These are phyloP conservation scores for Leccinum solheimii DNA, from an alignment of 1,284 basidiomycete genomes.

Conservation along the genomic window DNA sequence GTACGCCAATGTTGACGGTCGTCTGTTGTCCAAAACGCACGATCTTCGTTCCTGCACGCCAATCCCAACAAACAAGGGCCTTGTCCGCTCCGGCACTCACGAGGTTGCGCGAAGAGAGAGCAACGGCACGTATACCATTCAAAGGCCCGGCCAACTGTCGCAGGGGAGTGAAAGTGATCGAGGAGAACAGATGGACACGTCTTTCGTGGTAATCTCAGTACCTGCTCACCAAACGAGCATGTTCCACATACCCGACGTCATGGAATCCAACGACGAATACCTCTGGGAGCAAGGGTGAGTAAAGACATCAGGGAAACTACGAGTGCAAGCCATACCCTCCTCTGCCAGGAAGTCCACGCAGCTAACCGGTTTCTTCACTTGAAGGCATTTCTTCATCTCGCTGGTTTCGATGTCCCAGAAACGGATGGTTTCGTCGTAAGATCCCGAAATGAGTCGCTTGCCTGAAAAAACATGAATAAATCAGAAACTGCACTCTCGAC, in stretches of 20 bases:
- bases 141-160: constrained; percentile 84
- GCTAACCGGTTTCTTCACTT: constrained; percentile 84
- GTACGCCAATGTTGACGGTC: constrained; percentile 88
- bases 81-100: constrained; percentile 88
- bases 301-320: not conserved
- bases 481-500: not conserved
- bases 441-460: constrained; percentile 82
- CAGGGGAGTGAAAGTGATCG: constrained; percentile 74
- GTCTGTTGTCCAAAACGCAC: constrained; percentile 92
- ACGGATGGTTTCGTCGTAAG: constrained; percentile 87
- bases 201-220: constrained; percentile 37
- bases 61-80: constrained; percentile 91
- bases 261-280: constrained; percentile 92
- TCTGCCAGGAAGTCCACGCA: constrained; percentile 86
- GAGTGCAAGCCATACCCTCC: constrained; percentile 51
- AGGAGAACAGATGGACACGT: constrained; percentile 77
- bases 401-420: constrained; percentile 86
- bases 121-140: constrained; percentile 84
- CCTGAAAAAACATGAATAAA: constrained; percentile 35
- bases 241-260: constrained; percentile 72
- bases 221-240: not conserved
- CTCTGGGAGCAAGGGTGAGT: constrained; percentile 43
- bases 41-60: constrained; percentile 82
- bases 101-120: constrained; percentile 73
- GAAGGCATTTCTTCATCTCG: constrained; percentile 77